A percentile compares a stretch with the other conserved stretches of the same genome.
Conservation (phyloP, 1,284 basidiomycete genomes). For the Athelia psychrophila region DNA sequence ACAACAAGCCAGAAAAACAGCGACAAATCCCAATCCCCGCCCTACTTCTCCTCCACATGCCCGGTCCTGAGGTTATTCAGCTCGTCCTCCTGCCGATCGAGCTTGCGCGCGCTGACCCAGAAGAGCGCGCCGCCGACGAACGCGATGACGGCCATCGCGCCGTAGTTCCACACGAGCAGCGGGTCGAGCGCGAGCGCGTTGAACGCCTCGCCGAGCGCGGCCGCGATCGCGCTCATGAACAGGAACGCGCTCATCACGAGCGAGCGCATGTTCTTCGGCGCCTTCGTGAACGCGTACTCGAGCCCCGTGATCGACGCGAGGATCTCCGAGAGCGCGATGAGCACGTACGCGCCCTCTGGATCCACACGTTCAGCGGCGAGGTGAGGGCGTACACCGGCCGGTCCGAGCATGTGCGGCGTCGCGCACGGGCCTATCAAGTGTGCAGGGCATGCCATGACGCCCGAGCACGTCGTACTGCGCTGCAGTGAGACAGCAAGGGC, state of each 20-base stretch:
- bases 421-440: too few relatives aligned
- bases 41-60: conserved; percentile 23
- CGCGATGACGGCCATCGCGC: conserved; percentile 40
- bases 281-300: conserved; percentile 90
- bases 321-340: conserved; percentile 76
- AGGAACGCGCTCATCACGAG: conserved; percentile 75
- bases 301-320: conserved; percentile 83
- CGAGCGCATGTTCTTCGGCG: conserved; percentile 73
- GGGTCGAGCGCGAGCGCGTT: conserved; percentile 51
- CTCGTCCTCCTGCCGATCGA: conserved; percentile 63
- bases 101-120: conserved; percentile 57
- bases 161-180: conserved; percentile 54
- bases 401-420: too few relatives aligned
- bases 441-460: too few relatives aligned
- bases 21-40: too few relatives aligned
- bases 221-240: conserved; percentile 64
- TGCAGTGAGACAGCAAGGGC: too few relatives aligned
- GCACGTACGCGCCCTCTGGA: conserved; percentile 54
- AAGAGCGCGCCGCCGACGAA: conserved; percentile 43
- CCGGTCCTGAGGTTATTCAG: conserved; percentile 50
- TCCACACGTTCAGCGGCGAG: conserved; percentile 74
- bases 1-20: too few relatives aligned
- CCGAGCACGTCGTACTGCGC: too few relatives aligned
- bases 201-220: conserved; percentile 71
- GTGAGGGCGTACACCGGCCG: too few relatives aligned